phyloP scores from a whole-genome alignment of 352 stramenopile genomes.

The Pythium aristosporum region DNA sequence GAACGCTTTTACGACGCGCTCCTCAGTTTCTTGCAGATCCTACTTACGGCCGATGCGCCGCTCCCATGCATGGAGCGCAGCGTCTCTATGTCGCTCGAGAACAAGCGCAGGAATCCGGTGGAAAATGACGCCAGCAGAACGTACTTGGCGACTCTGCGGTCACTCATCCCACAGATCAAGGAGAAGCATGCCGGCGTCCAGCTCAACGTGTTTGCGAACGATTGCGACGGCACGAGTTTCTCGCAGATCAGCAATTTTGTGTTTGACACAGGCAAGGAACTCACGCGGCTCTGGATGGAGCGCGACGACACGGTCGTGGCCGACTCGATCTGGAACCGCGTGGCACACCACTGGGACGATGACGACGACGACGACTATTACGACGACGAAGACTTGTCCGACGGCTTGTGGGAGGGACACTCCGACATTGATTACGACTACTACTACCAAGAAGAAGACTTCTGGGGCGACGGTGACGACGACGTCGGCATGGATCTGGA shows the following conservation, averaged over 20 bases:
- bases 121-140: not conserved
- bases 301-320: not conserved
- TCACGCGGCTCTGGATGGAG: not conserved
- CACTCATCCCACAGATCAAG: not conserved
- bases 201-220: not conserved
- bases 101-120: not conserved
- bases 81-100: not conserved
- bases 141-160: not conserved
- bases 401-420: too few relatives aligned
- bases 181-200: not conserved
- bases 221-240: not conserved
- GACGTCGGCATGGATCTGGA: too few relatives aligned
- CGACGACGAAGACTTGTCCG: too few relatives aligned
- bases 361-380: too few relatives aligned
- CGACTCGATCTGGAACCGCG: conserved; percentile 2
- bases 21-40: not conserved
- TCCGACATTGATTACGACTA: too few relatives aligned
- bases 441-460: too few relatives aligned
- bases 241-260: not conserved
- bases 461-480: too few relatives aligned
- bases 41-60: not conserved
- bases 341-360: not conserved
- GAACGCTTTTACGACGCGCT: not conserved
- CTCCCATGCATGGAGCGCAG: not conserved
- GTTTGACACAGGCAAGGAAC: not conserved